phyloP scores from a whole-genome alignment of 2,329 filamentous ascomycete genomes.

The Graphilbum fragrans region DNA sequence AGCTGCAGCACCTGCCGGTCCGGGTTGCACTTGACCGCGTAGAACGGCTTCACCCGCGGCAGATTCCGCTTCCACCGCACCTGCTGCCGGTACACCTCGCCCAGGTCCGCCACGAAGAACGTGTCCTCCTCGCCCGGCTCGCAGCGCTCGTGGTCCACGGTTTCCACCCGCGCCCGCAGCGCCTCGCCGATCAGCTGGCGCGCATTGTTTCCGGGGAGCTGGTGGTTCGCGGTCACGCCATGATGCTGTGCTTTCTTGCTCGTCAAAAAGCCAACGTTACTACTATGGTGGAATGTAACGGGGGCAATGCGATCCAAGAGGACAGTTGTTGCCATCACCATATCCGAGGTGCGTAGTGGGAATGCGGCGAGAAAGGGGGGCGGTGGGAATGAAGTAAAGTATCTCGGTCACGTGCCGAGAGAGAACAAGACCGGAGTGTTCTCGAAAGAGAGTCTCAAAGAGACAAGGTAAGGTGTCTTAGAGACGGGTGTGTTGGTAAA shows the following conservation, averaged over 20 bases:
- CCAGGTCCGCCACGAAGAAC: constrained; percentile 96
- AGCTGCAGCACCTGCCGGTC: constrained; percentile 82
- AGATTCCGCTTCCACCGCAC: constrained; percentile 95
- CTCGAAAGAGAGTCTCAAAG: too few relatives aligned
- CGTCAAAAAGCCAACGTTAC: constrained; percentile 37
- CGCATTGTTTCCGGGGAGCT: constrained; percentile 47
- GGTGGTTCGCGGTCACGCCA: constrained; percentile 5
- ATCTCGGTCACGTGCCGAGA: too few relatives aligned
- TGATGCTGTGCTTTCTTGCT: constrained; percentile 22
- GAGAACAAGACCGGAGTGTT: background rate
- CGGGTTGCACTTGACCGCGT: constrained; percentile 98
- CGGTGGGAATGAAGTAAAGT: background rate
- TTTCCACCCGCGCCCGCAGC: constrained; percentile 72
- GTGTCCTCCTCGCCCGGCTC: constrained; percentile 90
- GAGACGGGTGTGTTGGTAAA: too few relatives aligned
- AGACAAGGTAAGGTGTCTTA: too few relatives aligned
- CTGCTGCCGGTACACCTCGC: constrained; percentile 97
- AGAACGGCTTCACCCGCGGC: constrained; percentile 87
- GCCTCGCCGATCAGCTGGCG: constrained; percentile 66
- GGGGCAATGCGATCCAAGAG: constrained; percentile 40
- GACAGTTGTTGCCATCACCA: constrained; percentile 53
- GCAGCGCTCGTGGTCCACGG: constrained; percentile 77
- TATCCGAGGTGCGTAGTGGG: too few relatives aligned
- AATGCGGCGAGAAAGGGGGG: constrained; percentile 4
- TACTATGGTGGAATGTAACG: constrained; percentile 29